A percentile compares a stretch with the other conserved stretches of the same genome.
Evolutionary conservation across 345 rosid species (phyloP).

Genomic region (Gossypium longicalyx): DNA sequence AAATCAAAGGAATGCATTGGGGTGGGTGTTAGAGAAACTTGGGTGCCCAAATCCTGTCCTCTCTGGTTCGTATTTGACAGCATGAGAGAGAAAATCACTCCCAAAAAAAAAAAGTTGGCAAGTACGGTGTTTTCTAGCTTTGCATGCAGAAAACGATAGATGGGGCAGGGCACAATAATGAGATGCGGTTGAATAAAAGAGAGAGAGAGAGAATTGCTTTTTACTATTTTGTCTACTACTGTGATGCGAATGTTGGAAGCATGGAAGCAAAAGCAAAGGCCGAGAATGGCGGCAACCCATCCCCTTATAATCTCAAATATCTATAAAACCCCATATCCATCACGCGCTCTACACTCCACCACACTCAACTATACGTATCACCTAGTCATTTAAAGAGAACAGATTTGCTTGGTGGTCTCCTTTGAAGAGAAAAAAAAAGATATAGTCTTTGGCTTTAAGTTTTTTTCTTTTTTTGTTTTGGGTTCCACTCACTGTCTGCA

Average conservation of each 20-base stretch:
- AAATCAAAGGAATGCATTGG: neutral
- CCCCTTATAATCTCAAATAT: conserved; percentile 10
- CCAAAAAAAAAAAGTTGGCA: neutral
- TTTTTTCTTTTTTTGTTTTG: neutral
- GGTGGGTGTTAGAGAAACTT: neutral
- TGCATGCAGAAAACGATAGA: conserved; percentile 36
- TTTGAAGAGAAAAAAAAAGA: conserved; percentile 14
- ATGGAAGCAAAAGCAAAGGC: conserved; percentile 64
- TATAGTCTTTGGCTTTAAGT: neutral
- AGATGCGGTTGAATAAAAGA: conserved; percentile 26
- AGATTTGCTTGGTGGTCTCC: conserved; percentile 6
- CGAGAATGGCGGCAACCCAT: conserved; percentile 65
- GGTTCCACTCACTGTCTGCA: neutral
- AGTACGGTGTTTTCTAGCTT: conserved; percentile 13
- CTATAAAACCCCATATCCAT: neutral
- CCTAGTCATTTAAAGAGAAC: neutral
- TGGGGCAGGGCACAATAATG: conserved; percentile 26
- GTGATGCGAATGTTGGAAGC: conserved; percentile 78
- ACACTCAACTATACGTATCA: neutral
- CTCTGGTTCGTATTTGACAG: neutral
- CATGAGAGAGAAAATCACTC: too few species aligned
- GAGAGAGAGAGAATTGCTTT: conserved; percentile 6
- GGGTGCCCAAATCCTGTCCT: neutral
- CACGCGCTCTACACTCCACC: neutral
- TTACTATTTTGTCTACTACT: conserved; percentile 40